Conservation (phyloP, 2,329 filamentous ascomycete species). For the Arthrobotrys iridis region DNA sequence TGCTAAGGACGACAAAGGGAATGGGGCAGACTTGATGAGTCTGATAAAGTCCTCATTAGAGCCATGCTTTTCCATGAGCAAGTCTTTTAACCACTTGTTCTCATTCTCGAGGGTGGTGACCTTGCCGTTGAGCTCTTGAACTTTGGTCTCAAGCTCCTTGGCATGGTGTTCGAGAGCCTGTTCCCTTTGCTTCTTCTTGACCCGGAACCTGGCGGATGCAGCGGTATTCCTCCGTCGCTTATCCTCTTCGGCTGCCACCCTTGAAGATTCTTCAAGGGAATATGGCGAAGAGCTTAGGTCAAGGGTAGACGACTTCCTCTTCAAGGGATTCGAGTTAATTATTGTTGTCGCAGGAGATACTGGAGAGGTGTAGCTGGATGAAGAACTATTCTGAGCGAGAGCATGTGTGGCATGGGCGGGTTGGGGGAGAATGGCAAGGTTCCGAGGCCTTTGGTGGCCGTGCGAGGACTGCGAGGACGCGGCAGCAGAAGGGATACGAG, state of each 20-base stretch:
- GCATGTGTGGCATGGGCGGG: constrained; percentile 34
- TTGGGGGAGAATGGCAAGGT: constrained; percentile 49
- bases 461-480: constrained; percentile 34
- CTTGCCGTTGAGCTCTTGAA: constrained; percentile 74
- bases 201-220: constrained; percentile 85
- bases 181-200: constrained; percentile 96
- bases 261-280: constrained; percentile 73
- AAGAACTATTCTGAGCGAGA: constrained; percentile 32
- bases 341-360: constrained; percentile 34
- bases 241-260: constrained; percentile 83
- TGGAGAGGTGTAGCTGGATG: constrained; percentile 32
- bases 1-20: constrained; percentile 42
- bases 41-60: constrained; percentile 51
- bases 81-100: constrained; percentile 82
- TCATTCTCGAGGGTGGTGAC: constrained; percentile 82
- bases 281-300: constrained; percentile 35
- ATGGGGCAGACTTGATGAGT: constrained; percentile 49
- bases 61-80: constrained; percentile 83
- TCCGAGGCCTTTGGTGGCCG: constrained; percentile 40
- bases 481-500: constrained; percentile 37
- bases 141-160: constrained; percentile 85
- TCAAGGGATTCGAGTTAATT: constrained; percentile 32
- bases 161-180: constrained; percentile 82
- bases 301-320: constrained; percentile 37
- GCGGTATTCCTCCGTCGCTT: constrained; percentile 90